Evolutionary conservation across 148 eudicot species (phyloP).

Genomic region (Salicornia ramosissima): DNA sequence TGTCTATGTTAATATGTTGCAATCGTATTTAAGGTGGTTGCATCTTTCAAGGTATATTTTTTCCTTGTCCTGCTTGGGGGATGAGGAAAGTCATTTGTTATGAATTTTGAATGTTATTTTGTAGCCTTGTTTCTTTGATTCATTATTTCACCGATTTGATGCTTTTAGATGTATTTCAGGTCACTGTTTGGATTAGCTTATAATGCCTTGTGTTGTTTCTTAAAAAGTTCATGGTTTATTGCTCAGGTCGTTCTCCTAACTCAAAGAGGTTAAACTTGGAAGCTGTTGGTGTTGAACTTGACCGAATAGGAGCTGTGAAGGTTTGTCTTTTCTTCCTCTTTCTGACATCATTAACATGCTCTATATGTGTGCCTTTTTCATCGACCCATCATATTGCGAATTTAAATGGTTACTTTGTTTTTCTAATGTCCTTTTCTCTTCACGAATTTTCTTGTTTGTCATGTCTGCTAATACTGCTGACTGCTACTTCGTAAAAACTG

Average conservation of each 20-base stretch:
- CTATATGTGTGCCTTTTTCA: neutral
- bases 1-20: neutral
- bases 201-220: neutral
- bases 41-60: neutral
- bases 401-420: too few species aligned
- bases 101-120: neutral
- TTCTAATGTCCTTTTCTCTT: too few species aligned
- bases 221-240: neutral
- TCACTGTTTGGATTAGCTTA: neutral
- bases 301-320: slow-evolving; percentile 67
- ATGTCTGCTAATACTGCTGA: too few species aligned
- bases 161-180: neutral
- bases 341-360: neutral
- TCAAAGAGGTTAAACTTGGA: slow-evolving; percentile 81
- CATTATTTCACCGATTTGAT: neutral
- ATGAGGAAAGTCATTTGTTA: neutral
- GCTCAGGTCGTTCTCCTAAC: slow-evolving; percentile 76
- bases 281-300: slow-evolving; percentile 79
- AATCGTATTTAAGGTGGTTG: neutral
- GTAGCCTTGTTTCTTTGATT: neutral
- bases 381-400: neutral
- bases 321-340: slow-evolving; percentile 30
- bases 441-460: too few species aligned
- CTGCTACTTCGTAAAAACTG: too few species aligned
- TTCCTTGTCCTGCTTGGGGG: neutral